Evolutionary conservation across 2,329 filamentous ascomycete genomes (phyloP).

Genomic region (Chaetomiaceae sp.): DNA sequence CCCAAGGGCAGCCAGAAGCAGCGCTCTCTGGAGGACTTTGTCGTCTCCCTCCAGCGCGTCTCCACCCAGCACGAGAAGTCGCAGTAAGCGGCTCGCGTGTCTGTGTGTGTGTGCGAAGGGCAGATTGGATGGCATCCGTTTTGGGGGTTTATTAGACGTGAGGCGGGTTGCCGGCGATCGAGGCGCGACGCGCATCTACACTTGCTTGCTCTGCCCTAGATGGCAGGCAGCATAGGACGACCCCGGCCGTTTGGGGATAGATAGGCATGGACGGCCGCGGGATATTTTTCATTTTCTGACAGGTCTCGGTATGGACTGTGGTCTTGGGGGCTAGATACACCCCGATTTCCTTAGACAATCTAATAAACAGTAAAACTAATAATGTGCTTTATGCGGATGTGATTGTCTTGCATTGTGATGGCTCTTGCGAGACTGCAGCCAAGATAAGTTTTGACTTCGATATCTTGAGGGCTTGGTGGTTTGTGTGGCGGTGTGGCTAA

Average conservation of each 20-base stretch:
- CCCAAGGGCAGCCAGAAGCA: conserved; percentile 79
- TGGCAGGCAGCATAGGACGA: too few species aligned
- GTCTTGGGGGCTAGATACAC: conserved; percentile 15
- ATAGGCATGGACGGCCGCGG: conserved; percentile 16
- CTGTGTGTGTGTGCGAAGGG: too few species aligned
- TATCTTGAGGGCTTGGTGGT: too few species aligned
- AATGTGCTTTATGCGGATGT: background rate
- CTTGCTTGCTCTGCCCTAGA: background rate
- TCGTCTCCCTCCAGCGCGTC: conserved; percentile 84
- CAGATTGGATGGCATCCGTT: too few species aligned
- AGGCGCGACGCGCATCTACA: background rate
- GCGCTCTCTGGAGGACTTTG: conserved; percentile 82
- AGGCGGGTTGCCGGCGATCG: conserved; percentile 2
- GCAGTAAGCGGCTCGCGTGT: conserved; percentile 45
- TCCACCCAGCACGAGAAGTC: conserved; percentile 91
- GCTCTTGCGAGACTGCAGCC: too few species aligned
- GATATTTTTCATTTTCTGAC: conserved; percentile 19
- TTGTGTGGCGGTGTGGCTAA: background rate
- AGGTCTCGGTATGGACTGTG: conserved; percentile 19
- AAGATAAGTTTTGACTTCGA: too few species aligned
- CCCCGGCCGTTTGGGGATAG: conserved; percentile 3
- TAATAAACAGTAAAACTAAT: conserved; percentile 25
- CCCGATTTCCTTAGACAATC: conserved; percentile 22
- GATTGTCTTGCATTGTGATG: background rate
- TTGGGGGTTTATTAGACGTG: too few species aligned